Percentiles rank a stretch among this genome's conserved stretches.
Conservation (phyloP, 495 filamentous ascomycete species). For the Penicillium malachiteum region DNA sequence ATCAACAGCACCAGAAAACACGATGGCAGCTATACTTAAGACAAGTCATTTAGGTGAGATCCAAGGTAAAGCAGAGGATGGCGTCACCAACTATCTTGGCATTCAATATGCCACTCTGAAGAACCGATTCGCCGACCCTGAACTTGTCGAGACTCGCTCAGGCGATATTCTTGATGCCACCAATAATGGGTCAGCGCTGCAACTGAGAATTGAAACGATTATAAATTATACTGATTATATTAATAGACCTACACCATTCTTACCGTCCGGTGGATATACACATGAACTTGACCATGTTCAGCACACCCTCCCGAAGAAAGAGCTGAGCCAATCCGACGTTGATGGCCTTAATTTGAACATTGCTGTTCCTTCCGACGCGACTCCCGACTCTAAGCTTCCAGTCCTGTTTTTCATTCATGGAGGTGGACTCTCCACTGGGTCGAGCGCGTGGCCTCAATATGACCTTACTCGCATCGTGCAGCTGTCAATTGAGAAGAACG, state of each 20-base stretch:
- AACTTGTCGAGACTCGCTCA: not conserved
- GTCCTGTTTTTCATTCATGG: constrained; percentile 49
- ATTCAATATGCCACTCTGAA: not conserved
- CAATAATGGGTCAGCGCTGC: not conserved
- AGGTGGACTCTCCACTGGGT: constrained; percentile 40
- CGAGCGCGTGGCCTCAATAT: constrained; percentile 43
- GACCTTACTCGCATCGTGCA: constrained; percentile 37
- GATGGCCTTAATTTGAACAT: constrained; percentile 49
- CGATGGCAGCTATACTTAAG: too few species aligned
- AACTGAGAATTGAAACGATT: too few species aligned
- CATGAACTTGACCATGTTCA: constrained; percentile 29
- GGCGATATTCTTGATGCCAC: not conserved
- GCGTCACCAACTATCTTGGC: not conserved
- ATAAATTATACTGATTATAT: too few species aligned
- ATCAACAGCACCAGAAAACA: too few species aligned
- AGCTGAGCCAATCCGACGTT: constrained; percentile 27
- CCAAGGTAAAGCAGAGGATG: too few species aligned
- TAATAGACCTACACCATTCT: constrained; percentile 27
- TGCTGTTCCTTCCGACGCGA: constrained; percentile 31
- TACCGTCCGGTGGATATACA: constrained; percentile 23
- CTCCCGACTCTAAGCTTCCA: constrained; percentile 33
- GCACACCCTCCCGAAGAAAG: constrained; percentile 29
- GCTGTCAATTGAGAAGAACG: constrained; percentile 37
- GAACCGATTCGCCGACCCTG: not conserved
- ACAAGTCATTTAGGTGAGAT: too few species aligned